Evolutionary conservation across 2,329 filamentous ascomycete genomes (phyloP), one percentile per base, ranked within the genome.

Genomic region (Claviceps africana): DNA sequence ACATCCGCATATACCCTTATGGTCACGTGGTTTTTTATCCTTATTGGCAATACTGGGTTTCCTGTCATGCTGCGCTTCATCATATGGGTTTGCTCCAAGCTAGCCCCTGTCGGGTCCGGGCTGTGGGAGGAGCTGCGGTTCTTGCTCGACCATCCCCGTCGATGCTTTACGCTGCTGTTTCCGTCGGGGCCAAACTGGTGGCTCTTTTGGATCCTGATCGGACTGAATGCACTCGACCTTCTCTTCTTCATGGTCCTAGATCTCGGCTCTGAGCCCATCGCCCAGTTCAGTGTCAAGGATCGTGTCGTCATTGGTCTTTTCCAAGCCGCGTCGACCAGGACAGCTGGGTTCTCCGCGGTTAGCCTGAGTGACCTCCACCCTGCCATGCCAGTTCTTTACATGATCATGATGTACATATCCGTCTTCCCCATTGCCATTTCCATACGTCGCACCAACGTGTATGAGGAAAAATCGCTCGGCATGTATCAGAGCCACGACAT

Each of bases 371-470:
- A 78, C 0, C 73, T 98, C 2, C 90, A 97, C 58, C 90, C 93
- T 1, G 93, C 86, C 3, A 88, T 96, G 53, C 90, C 95, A 61
- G 88, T 94, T 15, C 88, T 89, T 25, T 97, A 96, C 70, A 74
- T 97, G 68, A 83, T 97, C 67, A 97, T 97, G 93, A 97, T 97
- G 93, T 97, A 97, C 68, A 95, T 97, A 56, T 95, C 90, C 53
- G 87, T 96, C 54, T 95, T 95, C 60, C 91, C 91, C 5, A 95
- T 97, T 60, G 91, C 93, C 64, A 97, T 97, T 61, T 93, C 87
- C 7, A 86, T 97, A 60, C 88, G 91, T 51, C 78, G 87, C 57
- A 96, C 91, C 54, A 97, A 97, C 64, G 91, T 96, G 2, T 97
- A 97, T 71, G 91, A 96, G 67, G 91, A 97, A 64, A 87, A 84